phyloP scores from a whole-genome alignment of 2,329 filamentous ascomycete species.

The Hypoxylon rubiginosum region DNA sequence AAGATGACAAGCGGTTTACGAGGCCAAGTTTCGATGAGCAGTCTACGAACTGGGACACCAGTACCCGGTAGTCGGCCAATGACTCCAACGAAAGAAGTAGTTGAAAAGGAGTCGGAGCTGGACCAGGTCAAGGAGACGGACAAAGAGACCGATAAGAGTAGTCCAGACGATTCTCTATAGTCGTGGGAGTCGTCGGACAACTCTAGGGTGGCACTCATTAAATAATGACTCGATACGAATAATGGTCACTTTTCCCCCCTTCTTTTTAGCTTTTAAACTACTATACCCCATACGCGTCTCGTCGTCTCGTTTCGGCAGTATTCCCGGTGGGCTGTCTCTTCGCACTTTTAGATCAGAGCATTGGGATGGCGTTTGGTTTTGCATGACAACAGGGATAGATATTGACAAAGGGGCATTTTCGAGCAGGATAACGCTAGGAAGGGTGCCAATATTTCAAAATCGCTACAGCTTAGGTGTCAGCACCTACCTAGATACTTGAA shows the following conservation, averaged over 20 bases:
- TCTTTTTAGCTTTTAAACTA: slow-evolving; percentile 11
- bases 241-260: neutral
- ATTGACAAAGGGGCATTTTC: neutral
- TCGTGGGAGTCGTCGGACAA: slow-evolving; percentile 33
- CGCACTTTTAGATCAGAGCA: slow-evolving; percentile 3
- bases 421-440: neutral
- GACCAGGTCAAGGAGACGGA: slow-evolving; percentile 14
- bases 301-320: neutral
- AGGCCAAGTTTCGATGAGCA: slow-evolving; percentile 20
- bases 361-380: slow-evolving; percentile 21
- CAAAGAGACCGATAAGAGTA: slow-evolving; percentile 12
- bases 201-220: slow-evolving; percentile 28
- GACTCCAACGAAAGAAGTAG: slow-evolving; percentile 30
- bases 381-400: neutral
- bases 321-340: neutral
- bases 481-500: neutral
- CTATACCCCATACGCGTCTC: slow-evolving; percentile 28
- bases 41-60: slow-evolving; percentile 20
- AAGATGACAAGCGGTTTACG: slow-evolving; percentile 13
- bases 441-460: neutral
- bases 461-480: neutral
- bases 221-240: slow-evolving; percentile 3
- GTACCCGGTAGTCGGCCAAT: slow-evolving; percentile 28
- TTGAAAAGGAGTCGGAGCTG: slow-evolving; percentile 18
- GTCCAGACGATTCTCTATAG: slow-evolving; percentile 28